Percentiles rank a stretch among this genome's conserved stretches.
These are phyloP conservation scores for Candida tropicalis DNA, from an alignment of 1,139 yeast species.

Conservation along the genomic window DNA sequence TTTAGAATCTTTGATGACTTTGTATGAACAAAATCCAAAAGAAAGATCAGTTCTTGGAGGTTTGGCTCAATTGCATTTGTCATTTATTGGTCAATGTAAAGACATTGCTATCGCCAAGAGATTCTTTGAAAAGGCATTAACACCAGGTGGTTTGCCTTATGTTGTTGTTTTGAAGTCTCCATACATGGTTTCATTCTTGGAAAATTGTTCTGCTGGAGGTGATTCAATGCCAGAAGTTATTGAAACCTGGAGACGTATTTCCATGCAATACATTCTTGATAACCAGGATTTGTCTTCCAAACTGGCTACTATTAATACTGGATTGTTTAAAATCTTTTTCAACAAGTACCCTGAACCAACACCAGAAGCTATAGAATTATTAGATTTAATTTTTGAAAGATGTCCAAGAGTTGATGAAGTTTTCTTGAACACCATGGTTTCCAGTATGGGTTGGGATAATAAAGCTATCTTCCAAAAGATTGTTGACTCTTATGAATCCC, in stretches of 20 bases:
- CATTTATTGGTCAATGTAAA: conserved; percentile 80
- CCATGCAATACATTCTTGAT: conserved; percentile 5
- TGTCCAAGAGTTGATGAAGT: conserved; percentile 71
- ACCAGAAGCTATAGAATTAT: conserved; percentile 56
- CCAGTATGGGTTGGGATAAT: conserved; percentile 73
- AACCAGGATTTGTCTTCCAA: conserved; percentile 34
- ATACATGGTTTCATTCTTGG: conserved; percentile 66
- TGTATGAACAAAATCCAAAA: conserved; percentile 25
- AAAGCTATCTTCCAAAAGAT: conserved; percentile 65
- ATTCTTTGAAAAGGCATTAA: conserved; percentile 72
- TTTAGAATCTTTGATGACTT: conserved; percentile 39
- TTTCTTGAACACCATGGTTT: conserved; percentile 75
- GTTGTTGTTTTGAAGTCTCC: conserved; percentile 74
- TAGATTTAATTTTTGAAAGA: conserved; percentile 58
- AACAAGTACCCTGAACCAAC: conserved; percentile 56
- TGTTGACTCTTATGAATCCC: conserved; percentile 60
- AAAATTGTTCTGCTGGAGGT: conserved; percentile 61
- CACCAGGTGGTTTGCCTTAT: conserved; percentile 66
- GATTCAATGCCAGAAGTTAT: conserved; percentile 61
- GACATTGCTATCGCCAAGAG: conserved; percentile 72
- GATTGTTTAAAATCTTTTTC: conserved; percentile 71
- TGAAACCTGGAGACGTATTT: conserved; percentile 53
- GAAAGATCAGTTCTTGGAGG: conserved; percentile 25
- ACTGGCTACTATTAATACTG: conserved; percentile 68
- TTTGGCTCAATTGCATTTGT: conserved; percentile 65